A percentile compares a stretch with the other conserved stretches of the same genome.
These are phyloP conservation scores for Alisma plantagoaquatica DNA, from an alignment of 106 monocot species.

Conservation along the genomic window DNA sequence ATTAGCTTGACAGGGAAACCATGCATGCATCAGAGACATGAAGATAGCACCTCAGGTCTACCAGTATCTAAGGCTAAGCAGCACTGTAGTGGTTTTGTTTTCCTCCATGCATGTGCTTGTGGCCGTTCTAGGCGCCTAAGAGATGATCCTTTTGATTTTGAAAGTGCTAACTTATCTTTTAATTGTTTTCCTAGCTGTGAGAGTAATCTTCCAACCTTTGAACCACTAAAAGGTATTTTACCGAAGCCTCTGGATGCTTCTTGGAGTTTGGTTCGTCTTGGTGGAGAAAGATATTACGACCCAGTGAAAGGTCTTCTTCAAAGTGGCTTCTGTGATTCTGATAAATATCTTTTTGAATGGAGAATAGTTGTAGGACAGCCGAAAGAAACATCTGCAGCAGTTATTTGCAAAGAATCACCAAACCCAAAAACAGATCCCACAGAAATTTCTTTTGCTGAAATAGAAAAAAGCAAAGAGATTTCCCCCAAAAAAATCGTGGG, in stretches of 20 bases:
- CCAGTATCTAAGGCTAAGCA: conserved; percentile 15
- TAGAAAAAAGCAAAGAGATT: conserved; percentile 24
- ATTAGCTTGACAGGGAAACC: conserved; percentile 79
- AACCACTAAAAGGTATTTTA: conserved; percentile 36
- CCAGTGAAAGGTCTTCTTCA: conserved; percentile 83
- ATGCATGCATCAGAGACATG: conserved; percentile 71
- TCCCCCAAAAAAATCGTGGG: conserved; percentile 9
- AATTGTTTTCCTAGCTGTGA: conserved; percentile 63
- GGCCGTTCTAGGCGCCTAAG: conserved; percentile 66
- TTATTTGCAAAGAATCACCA: no score
- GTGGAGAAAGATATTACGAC: conserved; percentile 77
- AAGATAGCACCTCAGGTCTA: conserved; percentile 3
- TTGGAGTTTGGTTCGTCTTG: conserved; percentile 74
- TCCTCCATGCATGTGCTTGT: conserved; percentile 96
- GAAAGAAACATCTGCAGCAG: conserved; percentile 9
- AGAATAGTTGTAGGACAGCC: conserved; percentile 29
- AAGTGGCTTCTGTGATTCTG: conserved; percentile 52
- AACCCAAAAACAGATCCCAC: conserved; percentile 10
- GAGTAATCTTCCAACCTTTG: conserved; percentile 43
- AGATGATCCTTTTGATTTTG: conserved; percentile 90
- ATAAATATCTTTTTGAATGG: conserved; percentile 72
- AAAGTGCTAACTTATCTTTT: conserved; percentile 51
- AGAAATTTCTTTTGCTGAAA: conserved; percentile 1
- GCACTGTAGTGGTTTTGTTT: conserved; percentile 87
- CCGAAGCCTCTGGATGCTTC: conserved; percentile 25